Conservation (phyloP, 768 basidiomycete genomes). For the Coprinellus aureogranulatus region DNA sequence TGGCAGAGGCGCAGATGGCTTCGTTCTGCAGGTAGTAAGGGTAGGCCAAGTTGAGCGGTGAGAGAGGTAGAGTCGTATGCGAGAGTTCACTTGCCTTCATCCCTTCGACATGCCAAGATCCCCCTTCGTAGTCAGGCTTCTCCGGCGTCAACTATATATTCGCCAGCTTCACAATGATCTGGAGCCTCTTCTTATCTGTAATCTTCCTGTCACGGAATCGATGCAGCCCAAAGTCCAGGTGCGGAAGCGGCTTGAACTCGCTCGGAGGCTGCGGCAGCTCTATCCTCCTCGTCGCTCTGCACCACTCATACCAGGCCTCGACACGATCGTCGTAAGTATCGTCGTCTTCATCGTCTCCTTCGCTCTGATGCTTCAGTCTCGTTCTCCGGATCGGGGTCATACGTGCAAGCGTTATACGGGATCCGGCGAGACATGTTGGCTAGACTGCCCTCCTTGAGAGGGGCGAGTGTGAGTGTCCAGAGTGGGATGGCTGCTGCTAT, state of each 20-base stretch:
- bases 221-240: neutral
- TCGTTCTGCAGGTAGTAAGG: constrained; percentile 13
- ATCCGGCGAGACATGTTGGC: neutral
- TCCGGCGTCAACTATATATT: constrained; percentile 18
- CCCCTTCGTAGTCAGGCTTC: constrained; percentile 14
- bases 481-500: neutral
- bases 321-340: neutral
- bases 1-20: constrained; percentile 16
- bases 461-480: neutral
- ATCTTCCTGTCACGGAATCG: neutral
- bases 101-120: constrained; percentile 18
- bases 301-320: neutral
- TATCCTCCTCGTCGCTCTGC: neutral
- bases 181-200: constrained; percentile 3
- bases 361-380: too few relatives aligned
- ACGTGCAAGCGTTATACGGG: neutral
- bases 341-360: neutral
- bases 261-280: neutral
- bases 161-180: constrained; percentile 18
- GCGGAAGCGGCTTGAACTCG: neutral
- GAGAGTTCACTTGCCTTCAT: constrained; percentile 11
- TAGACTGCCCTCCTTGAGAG: neutral
- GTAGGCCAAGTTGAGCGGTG: neutral
- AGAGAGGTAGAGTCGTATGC: too few relatives aligned
- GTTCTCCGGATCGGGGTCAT: neutral